A percentile compares a stretch with the other conserved stretches of the same genome.
Conservation (phyloP, 2,329 filamentous ascomycete genomes). For the Malbranchea zuffiana region DNA sequence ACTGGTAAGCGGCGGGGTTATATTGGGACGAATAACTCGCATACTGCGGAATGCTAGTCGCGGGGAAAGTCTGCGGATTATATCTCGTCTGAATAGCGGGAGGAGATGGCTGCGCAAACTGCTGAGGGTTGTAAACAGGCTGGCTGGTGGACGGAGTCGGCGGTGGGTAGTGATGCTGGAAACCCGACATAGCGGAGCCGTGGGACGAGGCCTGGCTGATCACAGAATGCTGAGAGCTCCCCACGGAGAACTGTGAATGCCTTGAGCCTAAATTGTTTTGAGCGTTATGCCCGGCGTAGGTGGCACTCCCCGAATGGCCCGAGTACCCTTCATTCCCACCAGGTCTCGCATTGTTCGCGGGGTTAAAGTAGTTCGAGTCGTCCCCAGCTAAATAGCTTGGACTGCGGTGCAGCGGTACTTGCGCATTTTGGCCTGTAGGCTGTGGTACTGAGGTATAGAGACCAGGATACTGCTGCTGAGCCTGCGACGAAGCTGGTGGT, state of each 20-base stretch:
- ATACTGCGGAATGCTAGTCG: conserved; percentile 20
- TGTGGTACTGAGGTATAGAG: conserved; percentile 33
- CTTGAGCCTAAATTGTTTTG: conserved; percentile 26
- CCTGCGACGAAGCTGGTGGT: conserved; percentile 8
- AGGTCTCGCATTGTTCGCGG: conserved; percentile 9
- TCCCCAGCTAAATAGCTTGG: conserved; percentile 69
- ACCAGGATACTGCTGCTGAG: conserved; percentile 24
- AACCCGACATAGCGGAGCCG: conserved; percentile 33
- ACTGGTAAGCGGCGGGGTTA: conserved; percentile 41
- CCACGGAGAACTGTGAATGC: conserved; percentile 27
- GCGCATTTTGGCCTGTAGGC: conserved; percentile 30
- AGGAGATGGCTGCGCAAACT: conserved; percentile 42
- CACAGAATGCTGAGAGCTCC: conserved; percentile 26
- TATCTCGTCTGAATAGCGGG: conserved; percentile 46
- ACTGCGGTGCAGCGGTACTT: conserved; percentile 41
- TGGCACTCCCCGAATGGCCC: conserved; percentile 27
- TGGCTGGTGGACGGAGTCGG: conserved; percentile 32
- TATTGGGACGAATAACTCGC: conserved; percentile 33
- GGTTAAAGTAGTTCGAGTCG: conserved; percentile 47
- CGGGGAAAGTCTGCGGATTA: conserved; percentile 56
- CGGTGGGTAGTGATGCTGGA: conserved; percentile 44
- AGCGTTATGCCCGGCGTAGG: conserved; percentile 25
- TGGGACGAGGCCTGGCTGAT: conserved; percentile 34
- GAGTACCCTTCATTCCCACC: conserved; percentile 28
- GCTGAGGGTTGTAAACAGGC: conserved; percentile 51